Evolutionary conservation across 192 early-diverging fungal species (phyloP).

Genomic region (Umbelopsis sp.): DNA sequence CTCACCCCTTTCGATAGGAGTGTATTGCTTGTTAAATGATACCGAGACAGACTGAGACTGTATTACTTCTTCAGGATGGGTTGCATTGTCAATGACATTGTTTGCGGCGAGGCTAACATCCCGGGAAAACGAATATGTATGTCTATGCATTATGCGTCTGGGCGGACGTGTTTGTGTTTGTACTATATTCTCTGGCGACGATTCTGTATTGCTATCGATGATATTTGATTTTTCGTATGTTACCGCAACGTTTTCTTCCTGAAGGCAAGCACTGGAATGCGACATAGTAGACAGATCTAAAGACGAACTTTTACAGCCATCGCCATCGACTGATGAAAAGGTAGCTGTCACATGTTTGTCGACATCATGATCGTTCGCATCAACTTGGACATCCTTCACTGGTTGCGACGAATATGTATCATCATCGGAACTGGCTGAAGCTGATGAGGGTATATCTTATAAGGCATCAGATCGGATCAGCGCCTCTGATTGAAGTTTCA

Average conservation of each 20-base stretch:
- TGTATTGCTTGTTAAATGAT: neutral
- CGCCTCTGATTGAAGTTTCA: no score
- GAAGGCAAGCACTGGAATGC: no score
- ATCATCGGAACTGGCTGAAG: neutral
- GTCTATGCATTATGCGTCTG: neutral
- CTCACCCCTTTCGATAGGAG: constrained; percentile 6
- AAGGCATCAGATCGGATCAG: neutral
- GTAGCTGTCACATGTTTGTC: no score
- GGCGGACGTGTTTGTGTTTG: constrained; percentile 3
- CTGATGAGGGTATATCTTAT: constrained; percentile 1
- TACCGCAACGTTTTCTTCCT: no score
- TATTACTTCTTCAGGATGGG: neutral
- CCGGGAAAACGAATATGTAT: constrained; percentile 7
- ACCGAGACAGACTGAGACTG: neutral
- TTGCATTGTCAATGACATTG: neutral
- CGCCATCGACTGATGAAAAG: no score
- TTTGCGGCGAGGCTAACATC: neutral
- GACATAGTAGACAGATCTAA: no score
- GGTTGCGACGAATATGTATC: neutral
- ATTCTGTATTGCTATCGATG: neutral
- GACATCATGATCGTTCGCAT: neutral
- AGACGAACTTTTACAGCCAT: no score
- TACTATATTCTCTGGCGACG: constrained; percentile 10
- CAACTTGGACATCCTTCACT: neutral
- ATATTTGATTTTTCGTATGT: neutral